phyloP scores from a whole-genome alignment of 768 basidiomycete species.

The Candolleomyces eurysporus region DNA sequence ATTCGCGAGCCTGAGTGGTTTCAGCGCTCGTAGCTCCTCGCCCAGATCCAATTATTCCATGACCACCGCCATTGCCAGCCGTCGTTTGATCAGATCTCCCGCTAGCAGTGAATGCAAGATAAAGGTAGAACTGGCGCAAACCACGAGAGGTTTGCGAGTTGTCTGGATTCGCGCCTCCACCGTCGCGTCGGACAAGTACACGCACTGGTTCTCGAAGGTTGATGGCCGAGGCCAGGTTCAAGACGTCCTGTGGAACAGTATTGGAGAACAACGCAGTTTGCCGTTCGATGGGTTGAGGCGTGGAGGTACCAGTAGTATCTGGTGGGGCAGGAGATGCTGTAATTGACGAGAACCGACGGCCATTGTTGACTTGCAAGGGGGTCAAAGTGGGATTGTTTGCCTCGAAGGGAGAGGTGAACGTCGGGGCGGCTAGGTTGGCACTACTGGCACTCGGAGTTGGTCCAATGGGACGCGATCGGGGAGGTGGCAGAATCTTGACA shows the following conservation, averaged over 20 bases:
- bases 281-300: slow-evolving; percentile 57
- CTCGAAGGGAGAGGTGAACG: slow-evolving; percentile 49
- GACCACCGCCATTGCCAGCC: slow-evolving; percentile 50
- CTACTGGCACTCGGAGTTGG: slow-evolving; percentile 35
- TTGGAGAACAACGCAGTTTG: slow-evolving; percentile 97
- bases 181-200: slow-evolving; percentile 93
- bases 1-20: slow-evolving; percentile 83
- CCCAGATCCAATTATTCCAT: slow-evolving; percentile 94
- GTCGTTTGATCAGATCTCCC: slow-evolving; percentile 59
- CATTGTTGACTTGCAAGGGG: slow-evolving; percentile 35
- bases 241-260: slow-evolving; percentile 96
- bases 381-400: slow-evolving; percentile 34
- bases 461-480: slow-evolving; percentile 66
- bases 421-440: slow-evolving; percentile 29
- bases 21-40: slow-evolving; percentile 77
- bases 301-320: slow-evolving; percentile 23
- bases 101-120: slow-evolving; percentile 90
- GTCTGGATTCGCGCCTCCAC: slow-evolving; percentile 73
- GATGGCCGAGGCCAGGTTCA: slow-evolving; percentile 91
- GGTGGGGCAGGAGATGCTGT: slow-evolving; percentile 46
- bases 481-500: slow-evolving; percentile 88
- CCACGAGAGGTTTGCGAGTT: slow-evolving; percentile 71
- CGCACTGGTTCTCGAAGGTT: slow-evolving; percentile 95
- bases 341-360: slow-evolving; percentile 61
- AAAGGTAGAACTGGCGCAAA: slow-evolving; percentile 93